A percentile compares a stretch with the other conserved stretches of the same genome.
Evolutionary conservation across 805 yeast genomes (phyloP).

Genomic region (Ogataea philodendri): DNA sequence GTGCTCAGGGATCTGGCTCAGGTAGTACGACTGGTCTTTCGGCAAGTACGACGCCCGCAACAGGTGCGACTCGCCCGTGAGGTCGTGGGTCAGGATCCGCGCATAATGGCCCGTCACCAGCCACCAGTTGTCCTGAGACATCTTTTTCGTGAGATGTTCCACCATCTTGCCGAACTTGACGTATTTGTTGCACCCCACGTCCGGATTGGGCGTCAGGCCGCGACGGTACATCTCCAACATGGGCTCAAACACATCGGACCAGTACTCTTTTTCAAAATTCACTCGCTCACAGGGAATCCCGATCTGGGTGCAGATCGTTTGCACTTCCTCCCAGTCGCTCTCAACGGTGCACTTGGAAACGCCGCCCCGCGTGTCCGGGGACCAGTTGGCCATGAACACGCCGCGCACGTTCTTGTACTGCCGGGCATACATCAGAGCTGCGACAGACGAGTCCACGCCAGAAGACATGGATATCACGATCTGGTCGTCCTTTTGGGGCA

Average conservation of each 20-base stretch:
- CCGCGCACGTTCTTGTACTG: conserved; percentile 65
- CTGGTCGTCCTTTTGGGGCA: conserved; percentile 53
- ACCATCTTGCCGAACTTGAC: conserved; percentile 84
- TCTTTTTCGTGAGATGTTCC: conserved; percentile 41
- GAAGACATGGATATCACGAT: conserved; percentile 91
- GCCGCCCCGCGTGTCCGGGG: conserved; percentile 33
- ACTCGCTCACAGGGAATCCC: conserved; percentile 71
- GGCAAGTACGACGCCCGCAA: conserved; percentile 53
- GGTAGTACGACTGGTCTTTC: conserved; percentile 91
- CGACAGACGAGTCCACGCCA: conserved; percentile 93
- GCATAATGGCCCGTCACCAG: conserved; percentile 87
- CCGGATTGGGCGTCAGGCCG: conserved; percentile 94
- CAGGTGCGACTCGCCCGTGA: conserved; percentile 41
- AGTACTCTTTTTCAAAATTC: conserved; percentile 86
- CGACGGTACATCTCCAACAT: conserved; percentile 70
- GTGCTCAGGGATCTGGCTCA: conserved; percentile 59
- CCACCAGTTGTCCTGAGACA: conserved; percentile 57
- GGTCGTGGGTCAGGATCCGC: conserved; percentile 42
- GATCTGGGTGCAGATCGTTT: conserved; percentile 55
- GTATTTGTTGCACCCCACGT: conserved; percentile 78
- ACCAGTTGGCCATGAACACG: conserved; percentile 94
- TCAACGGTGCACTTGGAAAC: conserved; percentile 61
- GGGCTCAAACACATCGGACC: conserved; percentile 90
- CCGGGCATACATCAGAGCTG: conserved; percentile 59
- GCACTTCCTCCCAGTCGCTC: conserved; percentile 84